Evolutionary conservation across 352 stramenopile species (phyloP).

Genomic region (Phytopythium oedochilum): DNA sequence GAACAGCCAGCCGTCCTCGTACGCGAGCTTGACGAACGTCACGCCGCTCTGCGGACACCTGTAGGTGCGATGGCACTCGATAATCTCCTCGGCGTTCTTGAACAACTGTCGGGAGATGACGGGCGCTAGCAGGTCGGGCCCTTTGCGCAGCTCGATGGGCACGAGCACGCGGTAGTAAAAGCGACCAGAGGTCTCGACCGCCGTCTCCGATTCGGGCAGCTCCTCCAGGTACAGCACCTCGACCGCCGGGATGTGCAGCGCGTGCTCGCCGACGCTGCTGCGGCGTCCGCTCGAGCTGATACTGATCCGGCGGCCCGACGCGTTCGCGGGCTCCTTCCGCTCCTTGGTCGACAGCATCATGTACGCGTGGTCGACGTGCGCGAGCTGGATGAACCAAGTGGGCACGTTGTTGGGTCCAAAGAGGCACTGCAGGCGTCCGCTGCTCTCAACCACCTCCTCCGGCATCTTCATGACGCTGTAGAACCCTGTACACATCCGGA

Average conservation of each 20-base stretch:
- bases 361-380: slow-evolving; percentile 65
- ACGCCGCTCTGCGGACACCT: slow-evolving; percentile 67
- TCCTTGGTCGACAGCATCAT: slow-evolving; percentile 63
- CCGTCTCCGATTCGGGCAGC: slow-evolving; percentile 28
- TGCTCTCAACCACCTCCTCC: slow-evolving; percentile 63
- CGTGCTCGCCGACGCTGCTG: slow-evolving; percentile 6
- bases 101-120: slow-evolving; percentile 64
- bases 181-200: slow-evolving; percentile 32
- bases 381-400: slow-evolving; percentile 68
- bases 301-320: slow-evolving; percentile 6
- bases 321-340: slow-evolving; percentile 12
- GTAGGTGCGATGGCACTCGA: slow-evolving; percentile 64
- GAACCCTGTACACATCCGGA: no score
- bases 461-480: slow-evolving; percentile 79
- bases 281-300: neutral
- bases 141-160: slow-evolving; percentile 65
- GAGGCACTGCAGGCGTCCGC: slow-evolving; percentile 50
- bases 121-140: slow-evolving; percentile 63
- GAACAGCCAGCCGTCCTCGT: slow-evolving; percentile 81
- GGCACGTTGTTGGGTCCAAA: slow-evolving; percentile 44
- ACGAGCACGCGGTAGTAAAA: slow-evolving; percentile 80
- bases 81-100: slow-evolving; percentile 81
- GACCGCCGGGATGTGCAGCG: slow-evolving; percentile 1
- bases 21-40: slow-evolving; percentile 78
- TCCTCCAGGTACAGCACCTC: slow-evolving; percentile 28